Conservation (phyloP, 129 eudicot genomes). For the Tagetes erecta region DNA sequence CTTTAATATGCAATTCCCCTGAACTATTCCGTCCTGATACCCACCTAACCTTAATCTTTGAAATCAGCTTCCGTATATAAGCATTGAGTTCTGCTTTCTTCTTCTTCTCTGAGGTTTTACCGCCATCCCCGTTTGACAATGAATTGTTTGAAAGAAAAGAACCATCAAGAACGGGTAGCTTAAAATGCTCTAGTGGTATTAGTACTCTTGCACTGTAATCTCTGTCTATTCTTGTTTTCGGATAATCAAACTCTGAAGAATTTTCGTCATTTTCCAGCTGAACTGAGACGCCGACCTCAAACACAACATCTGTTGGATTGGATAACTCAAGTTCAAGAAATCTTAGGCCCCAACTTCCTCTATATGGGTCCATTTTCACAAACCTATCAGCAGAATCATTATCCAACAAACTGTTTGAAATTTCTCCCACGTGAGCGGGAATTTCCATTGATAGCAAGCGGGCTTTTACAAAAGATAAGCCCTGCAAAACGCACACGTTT, state of each 20-base stretch:
- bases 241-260: constrained; percentile 58
- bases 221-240: constrained; percentile 86
- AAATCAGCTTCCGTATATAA: constrained; percentile 76
- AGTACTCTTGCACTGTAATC: constrained; percentile 91
- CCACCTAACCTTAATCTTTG: constrained; percentile 93
- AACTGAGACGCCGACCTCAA: constrained; percentile 84
- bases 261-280: constrained; percentile 56
- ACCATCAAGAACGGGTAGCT: constrained; percentile 84
- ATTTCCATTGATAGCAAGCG: constrained; percentile 91
- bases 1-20: constrained; percentile 88
- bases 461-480: constrained; percentile 87
- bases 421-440: constrained; percentile 82
- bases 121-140: constrained; percentile 38
- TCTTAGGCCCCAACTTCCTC: constrained; percentile 97
- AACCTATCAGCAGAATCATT: constrained; percentile 48
- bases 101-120: constrained; percentile 69
- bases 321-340: constrained; percentile 93
- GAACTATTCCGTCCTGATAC: constrained; percentile 94
- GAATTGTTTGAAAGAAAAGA: constrained; percentile 59
- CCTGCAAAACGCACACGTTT: constrained; percentile 83
- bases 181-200: constrained; percentile 92
- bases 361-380: constrained; percentile 88
- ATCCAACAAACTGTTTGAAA: constrained; percentile 34
- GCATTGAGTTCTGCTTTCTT: constrained; percentile 84
- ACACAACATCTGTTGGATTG: constrained; percentile 90